Percentiles rank a stretch among this genome's conserved stretches.
Evolutionary conservation across 2,329 filamentous ascomycete genomes (phyloP).

Genomic region (Penicillium palitans): DNA sequence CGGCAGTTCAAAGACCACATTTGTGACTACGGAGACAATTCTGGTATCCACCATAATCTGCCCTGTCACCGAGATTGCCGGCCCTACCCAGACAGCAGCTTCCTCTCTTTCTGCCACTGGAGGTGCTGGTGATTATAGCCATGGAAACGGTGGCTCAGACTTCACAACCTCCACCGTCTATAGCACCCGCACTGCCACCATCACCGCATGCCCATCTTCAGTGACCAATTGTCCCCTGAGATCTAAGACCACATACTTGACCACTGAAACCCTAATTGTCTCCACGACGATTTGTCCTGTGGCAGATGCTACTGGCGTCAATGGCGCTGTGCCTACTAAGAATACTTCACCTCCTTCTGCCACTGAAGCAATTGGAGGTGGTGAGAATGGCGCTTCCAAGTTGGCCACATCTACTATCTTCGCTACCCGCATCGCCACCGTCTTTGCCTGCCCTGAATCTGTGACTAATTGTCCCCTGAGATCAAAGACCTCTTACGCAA

Average conservation of each 20-base stretch:
- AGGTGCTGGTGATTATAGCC: not conserved
- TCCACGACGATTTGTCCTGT: slow-evolving; percentile 28
- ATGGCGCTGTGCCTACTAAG: not conserved
- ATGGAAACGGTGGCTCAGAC: not conserved
- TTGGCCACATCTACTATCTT: slow-evolving; percentile 28
- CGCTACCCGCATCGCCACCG: slow-evolving; percentile 24
- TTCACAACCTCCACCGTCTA: slow-evolving; percentile 26
- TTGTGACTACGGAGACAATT: slow-evolving; percentile 6
- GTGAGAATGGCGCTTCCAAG: not conserved
- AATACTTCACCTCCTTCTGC: not conserved
- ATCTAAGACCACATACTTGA: slow-evolving; percentile 18
- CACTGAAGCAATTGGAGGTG: not conserved
- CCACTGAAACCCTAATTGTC: slow-evolving; percentile 25
- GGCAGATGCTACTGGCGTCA: not conserved
- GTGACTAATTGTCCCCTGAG: slow-evolving; percentile 30
- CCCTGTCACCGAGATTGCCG: not conserved
- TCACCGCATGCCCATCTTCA: slow-evolving; percentile 28
- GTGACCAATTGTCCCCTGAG: slow-evolving; percentile 31
- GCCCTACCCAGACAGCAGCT: not conserved
- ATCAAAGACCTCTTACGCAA: slow-evolving; percentile 16
- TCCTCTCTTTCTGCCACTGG: not conserved
- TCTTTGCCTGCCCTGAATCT: slow-evolving; percentile 29
- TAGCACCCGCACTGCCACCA: slow-evolving; percentile 25
- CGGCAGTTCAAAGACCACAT: slow-evolving; percentile 2
- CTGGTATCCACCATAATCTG: slow-evolving; percentile 9